These are phyloP conservation scores for Henckelia pumila DNA, from an alignment of 257 asterid genomes.

Conservation along the genomic window DNA sequence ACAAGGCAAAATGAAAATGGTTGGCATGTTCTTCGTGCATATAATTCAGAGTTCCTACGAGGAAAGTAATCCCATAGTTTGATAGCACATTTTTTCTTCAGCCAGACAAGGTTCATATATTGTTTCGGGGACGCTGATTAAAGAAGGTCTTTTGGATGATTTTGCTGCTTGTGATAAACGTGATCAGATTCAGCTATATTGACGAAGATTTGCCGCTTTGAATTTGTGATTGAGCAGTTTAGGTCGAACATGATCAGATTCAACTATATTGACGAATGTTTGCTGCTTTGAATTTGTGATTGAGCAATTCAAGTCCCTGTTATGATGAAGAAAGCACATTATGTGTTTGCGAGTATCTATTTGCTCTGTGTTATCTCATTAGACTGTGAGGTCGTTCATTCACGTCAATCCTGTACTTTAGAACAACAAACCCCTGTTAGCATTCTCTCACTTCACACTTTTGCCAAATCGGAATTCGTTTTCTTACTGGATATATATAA, in stretches of 20 bases:
- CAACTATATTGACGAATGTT: neutral
- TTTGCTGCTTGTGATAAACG: too few species aligned
- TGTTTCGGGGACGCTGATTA: too few species aligned
- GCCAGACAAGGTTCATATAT: too few species aligned
- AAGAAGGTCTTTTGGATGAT: too few species aligned
- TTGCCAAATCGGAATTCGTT: neutral
- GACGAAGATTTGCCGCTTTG: neutral
- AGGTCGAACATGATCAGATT: neutral
- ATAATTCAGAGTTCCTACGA: too few species aligned
- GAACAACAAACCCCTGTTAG: too few species aligned
- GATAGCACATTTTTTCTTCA: too few species aligned
- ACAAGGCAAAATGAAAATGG: too few species aligned
- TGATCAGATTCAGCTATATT: neutral
- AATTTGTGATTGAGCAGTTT: neutral
- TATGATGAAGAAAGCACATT: neutral
- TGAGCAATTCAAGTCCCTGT: neutral
- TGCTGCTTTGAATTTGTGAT: neutral
- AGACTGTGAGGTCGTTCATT: neutral
- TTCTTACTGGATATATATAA: conserved; percentile 1
- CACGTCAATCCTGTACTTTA: neutral
- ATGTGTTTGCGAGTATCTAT: neutral
- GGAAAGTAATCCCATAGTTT: too few species aligned
- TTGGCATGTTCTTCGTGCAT: too few species aligned
- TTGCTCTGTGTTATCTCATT: neutral
- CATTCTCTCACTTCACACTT: neutral